Evolutionary conservation across 2,329 filamentous ascomycete species (phyloP).

Genomic region (Colletotrichum gigasporum): DNA sequence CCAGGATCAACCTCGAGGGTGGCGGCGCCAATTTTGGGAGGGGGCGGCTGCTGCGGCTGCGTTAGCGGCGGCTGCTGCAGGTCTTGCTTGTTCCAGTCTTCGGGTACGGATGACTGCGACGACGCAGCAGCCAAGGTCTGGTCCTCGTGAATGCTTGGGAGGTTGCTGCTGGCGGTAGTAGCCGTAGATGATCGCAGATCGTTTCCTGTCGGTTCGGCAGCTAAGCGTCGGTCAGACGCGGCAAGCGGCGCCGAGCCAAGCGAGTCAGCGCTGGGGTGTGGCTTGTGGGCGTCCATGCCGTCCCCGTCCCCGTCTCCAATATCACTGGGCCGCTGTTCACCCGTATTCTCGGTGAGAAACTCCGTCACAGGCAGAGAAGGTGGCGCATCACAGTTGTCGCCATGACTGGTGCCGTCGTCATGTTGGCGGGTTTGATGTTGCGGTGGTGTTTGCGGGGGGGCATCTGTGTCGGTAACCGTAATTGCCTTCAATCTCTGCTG

Average conservation of each 20-base stretch:
- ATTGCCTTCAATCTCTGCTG: conserved; percentile 30
- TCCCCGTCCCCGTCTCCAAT: conserved; percentile 13
- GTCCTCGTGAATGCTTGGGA: conserved; percentile 33
- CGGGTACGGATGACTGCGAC: neutral
- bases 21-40: neutral
- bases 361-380: conserved; percentile 29
- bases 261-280: conserved; percentile 21
- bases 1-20: conserved; percentile 5
- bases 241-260: conserved; percentile 26
- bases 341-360: conserved; percentile 12
- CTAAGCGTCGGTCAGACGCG: conserved; percentile 29
- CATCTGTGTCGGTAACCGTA: neutral
- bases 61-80: neutral
- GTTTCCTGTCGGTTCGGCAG: conserved; percentile 39
- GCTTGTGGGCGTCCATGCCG: conserved; percentile 23
- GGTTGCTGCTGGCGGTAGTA: conserved; percentile 32
- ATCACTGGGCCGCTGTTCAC: conserved; percentile 22
- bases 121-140: conserved; percentile 10
- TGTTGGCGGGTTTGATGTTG: conserved; percentile 25
- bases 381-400: neutral
- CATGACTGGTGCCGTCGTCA: neutral
- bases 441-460: conserved; percentile 8
- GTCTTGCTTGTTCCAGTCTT: conserved; percentile 3
- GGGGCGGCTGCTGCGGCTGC: neutral
- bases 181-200: conserved; percentile 44